Conservation (phyloP, 2,329 filamentous ascomycete genomes). For the Exophiala sp. region DNA sequence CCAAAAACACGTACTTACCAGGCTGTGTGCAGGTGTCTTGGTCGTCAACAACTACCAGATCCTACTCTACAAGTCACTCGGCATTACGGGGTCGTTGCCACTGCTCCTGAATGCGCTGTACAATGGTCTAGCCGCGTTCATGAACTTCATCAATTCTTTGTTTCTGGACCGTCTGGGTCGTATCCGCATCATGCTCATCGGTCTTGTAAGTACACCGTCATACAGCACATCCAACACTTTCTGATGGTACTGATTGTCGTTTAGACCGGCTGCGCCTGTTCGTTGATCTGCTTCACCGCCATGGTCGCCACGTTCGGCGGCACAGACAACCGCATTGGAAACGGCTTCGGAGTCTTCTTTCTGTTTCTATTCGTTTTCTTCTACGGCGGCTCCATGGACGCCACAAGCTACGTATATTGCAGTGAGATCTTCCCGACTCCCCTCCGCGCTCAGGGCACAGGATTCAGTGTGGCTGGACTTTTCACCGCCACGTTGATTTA, state of each 20-base stretch:
- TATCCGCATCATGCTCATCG: constrained; percentile 41
- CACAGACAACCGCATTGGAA: constrained; percentile 33
- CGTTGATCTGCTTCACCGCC: constrained; percentile 38
- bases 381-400: constrained; percentile 44
- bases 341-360: constrained; percentile 38
- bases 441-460: constrained; percentile 12
- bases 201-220: constrained; percentile 26
- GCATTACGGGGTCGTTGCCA: constrained; percentile 37
- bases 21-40: constrained; percentile 22
- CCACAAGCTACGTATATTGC: constrained; percentile 46
- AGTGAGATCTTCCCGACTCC: constrained; percentile 46
- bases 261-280: constrained; percentile 34
- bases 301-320: constrained; percentile 35
- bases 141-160: constrained; percentile 40
- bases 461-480: constrained; percentile 9
- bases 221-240: background rate
- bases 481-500: constrained; percentile 15
- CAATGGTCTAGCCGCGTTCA: constrained; percentile 39
- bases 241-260: background rate
- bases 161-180: constrained; percentile 38
- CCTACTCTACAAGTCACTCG: constrained; percentile 38
- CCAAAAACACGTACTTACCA: background rate
- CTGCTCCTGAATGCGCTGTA: constrained; percentile 44
- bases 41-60: constrained; percentile 41
- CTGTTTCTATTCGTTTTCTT: constrained; percentile 40